Base-by-base conservation (phyloP, 2,329 filamentous ascomycete genomes). In the Fusarium transvaalense region DNA sequence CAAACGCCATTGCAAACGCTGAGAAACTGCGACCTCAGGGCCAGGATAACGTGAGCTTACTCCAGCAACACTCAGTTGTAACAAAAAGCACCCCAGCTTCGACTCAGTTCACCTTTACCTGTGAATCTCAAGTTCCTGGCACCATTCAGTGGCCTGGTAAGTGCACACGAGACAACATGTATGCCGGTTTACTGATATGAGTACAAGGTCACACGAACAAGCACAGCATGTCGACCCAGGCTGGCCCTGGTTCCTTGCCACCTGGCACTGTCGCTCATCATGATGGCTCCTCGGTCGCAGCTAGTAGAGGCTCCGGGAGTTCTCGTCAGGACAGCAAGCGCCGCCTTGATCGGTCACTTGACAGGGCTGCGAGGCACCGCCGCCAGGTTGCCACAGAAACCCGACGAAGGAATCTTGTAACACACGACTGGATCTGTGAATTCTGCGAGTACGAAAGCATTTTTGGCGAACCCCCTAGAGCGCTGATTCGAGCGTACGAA, bases 391-490 rank as follows among this genome's bases (percentile, higher is more conserved):
- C 96, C 64, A 88, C 92, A 73, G 91, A 92, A 68, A 86, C 88
- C 58, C 97, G 96, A 77, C 88, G 88, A 65, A 89, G 92, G 73
- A 90, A 92, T 74, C 91, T 92, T 2, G 91, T 73, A 3, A 91
- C 93, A 69, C 92, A 97, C 64, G 87, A 94, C 51, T 98, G 94
- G 92, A 94, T 98, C 46, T 99, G 96, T 80, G 93, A 97, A 75
- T 98, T 98, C 77, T 99, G 96, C 82, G 96, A 99, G 79, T 99
- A 97, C 76, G 95, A 98, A 80, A 89, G 89, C 53, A 97, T 99
- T 50, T 98, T 97, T 77, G 95, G 95, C n/a, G 86, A 86, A 53
- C 92, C 92, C 4, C 96, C 96, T 0, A 86, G 88, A 72, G 93
- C 93, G 50, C 82, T 99, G 56, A 97, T 98, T 67, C 88, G 92